Evolutionary conservation across 2,329 filamentous ascomycete species (phyloP).

Genomic region (Parastagonospora nodorum): DNA sequence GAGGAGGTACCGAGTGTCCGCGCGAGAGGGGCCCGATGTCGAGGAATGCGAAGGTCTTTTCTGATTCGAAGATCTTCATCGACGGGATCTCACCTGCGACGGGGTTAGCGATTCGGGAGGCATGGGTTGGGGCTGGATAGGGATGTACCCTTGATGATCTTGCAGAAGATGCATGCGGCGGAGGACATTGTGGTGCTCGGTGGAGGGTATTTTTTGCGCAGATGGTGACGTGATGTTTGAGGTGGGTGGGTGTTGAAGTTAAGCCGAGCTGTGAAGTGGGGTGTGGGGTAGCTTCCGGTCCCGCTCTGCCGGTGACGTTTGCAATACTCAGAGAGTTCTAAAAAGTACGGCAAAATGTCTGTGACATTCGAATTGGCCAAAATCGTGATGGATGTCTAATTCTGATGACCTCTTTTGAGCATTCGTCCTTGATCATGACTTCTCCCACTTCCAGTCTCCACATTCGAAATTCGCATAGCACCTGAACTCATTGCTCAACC

Average conservation of each 20-base stretch:
- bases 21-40: conserved; percentile 89
- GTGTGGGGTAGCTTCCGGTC: conserved; percentile 25
- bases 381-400: no score
- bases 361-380: no score
- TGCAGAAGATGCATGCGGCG: conserved; percentile 92
- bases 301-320: background rate
- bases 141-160: conserved; percentile 84
- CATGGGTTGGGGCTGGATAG: background rate
- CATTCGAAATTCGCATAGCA: conserved; percentile 81
- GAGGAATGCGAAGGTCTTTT: conserved; percentile 92
- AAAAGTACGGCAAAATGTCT: no score
- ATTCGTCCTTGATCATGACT: conserved; percentile 4
- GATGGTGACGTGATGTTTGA: conserved; percentile 28
- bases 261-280: conserved; percentile 21
- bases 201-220: conserved; percentile 5
- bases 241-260: conserved; percentile 9
- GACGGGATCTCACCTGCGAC: conserved; percentile 85
- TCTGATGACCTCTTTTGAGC: no score
- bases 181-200: conserved; percentile 59
- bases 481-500: conserved; percentile 79
- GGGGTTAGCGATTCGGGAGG: conserved; percentile 8
- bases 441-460: conserved; percentile 47
- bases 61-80: conserved; percentile 94
- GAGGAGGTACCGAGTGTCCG: conserved; percentile 77
- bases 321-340: no score